phyloP scores from a whole-genome alignment of 116 monocot species.

The Trichopus zeylanicus region DNA sequence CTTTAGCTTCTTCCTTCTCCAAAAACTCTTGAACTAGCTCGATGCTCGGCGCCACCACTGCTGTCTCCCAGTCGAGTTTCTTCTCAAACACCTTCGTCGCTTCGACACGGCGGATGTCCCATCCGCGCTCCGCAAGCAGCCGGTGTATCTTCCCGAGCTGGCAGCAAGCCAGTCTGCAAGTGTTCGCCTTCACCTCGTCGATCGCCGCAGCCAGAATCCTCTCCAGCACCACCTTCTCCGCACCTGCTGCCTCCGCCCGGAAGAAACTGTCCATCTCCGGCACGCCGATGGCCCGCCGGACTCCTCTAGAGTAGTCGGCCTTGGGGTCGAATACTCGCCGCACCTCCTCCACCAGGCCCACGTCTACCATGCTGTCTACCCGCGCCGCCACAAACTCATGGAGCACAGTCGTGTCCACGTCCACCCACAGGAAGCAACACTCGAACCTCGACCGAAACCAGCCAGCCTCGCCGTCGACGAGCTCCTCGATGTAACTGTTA shows the following conservation, averaged over 20 bases:
- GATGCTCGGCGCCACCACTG: conserved; percentile 16
- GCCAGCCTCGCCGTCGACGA: conserved; percentile 24
- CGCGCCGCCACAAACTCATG: conserved; percentile 17
- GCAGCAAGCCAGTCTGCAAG: conserved; percentile 27
- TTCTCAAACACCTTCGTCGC: conserved; percentile 28
- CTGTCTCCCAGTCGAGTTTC: conserved; percentile 24
- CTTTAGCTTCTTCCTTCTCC: too few relatives aligned
- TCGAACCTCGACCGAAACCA: conserved; percentile 26
- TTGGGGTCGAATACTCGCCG: conserved; percentile 16
- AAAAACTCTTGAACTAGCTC: conserved; percentile 18
- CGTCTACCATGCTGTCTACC: conserved; percentile 45
- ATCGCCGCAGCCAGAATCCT: conserved; percentile 24
- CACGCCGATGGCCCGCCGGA: conserved; percentile 54
- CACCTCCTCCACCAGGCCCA: conserved; percentile 45
- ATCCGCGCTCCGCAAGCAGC: conserved; percentile 20
- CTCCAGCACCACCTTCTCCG: neutral
- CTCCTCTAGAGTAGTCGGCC: conserved; percentile 28
- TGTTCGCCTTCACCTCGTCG: conserved; percentile 49
- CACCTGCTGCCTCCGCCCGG: conserved; percentile 7
- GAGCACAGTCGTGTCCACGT: conserved; percentile 25
- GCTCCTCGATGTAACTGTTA: conserved; percentile 36
- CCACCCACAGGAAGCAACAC: conserved; percentile 47
- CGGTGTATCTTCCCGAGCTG: conserved; percentile 46
- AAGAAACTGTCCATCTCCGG: conserved; percentile 49
- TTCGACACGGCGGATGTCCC: conserved; percentile 38